Base-by-base conservation (phyloP, 202 grass and related monocot genomes). In the Brachypodium distachyon region DNA sequence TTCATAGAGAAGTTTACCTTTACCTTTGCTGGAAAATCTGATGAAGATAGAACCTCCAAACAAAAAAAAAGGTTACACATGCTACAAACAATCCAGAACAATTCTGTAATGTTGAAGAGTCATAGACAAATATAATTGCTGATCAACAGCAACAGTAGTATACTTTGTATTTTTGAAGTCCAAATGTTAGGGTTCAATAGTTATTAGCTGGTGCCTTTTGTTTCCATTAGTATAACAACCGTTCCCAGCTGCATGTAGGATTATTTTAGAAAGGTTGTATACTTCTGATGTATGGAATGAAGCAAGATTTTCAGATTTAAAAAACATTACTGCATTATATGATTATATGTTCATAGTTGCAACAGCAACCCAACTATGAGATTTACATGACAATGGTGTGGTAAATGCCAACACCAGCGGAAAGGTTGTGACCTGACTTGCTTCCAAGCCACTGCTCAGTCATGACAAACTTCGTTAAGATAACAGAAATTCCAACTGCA, bases 1-100 rank as follows among this genome's bases (percentile, higher is more conserved):
- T 91, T 98, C 95, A 94, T 98, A 42, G 89, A 88, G 61, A 94
- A 94, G 37, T 87, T 81, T 71, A 92, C 89, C 82, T 94, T 94
- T 65, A 98, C 73, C 80, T 63, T 92, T 49, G 85, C 79, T 76
- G 87, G 83, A 78, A 98, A 94, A 78, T 98, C 91, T 74, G 82
- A 74, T 12, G 76, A 84, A 48, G 80, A 86, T 80, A 98, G 78
- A 66, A 92, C 89, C 95, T 98, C 54, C 74, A 90, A 94, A 77
- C 68, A 80, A 12, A 86, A 80, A 87, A 61, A 64, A 75, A 76
- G 13, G 55, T 84, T 48, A 80, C 18, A 0, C 47, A 36, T 71
- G 62, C 23, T 72, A 48, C 23, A 67, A 16, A 32, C 17, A 82
- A 61, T 62, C 42, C 43, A 87, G 61, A 72, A 50, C 16, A 79